Conservation (phyloP, 805 yeast species). For the Pichia eremophila region DNA sequence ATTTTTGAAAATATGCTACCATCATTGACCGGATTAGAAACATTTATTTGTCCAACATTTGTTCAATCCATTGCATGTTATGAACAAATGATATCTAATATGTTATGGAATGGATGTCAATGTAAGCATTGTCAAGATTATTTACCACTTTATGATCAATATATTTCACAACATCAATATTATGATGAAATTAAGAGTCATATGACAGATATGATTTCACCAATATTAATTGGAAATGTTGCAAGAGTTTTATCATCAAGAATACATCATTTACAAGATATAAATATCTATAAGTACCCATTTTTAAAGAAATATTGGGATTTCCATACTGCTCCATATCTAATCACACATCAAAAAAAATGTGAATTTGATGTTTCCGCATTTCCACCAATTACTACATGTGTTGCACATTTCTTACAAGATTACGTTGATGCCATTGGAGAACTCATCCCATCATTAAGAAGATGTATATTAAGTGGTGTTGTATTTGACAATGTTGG, state of each 20-base stretch:
- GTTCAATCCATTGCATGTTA: constrained; percentile 55
- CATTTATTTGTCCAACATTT: constrained; percentile 48
- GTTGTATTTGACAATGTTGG: constrained; percentile 27
- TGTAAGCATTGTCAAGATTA: constrained; percentile 45
- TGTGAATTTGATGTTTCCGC: constrained; percentile 38
- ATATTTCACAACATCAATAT: constrained; percentile 54
- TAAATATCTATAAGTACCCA: constrained; percentile 24
- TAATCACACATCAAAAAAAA: constrained; percentile 28
- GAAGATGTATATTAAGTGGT: constrained; percentile 31
- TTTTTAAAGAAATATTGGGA: constrained; percentile 34
- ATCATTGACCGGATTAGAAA: constrained; percentile 30
- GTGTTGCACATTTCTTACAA: constrained; percentile 38
- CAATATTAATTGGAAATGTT: constrained; percentile 45
- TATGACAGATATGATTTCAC: constrained; percentile 53
- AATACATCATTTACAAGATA: constrained; percentile 6
- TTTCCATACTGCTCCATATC: constrained; percentile 33
- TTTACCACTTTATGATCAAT: constrained; percentile 47
- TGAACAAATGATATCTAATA: constrained; percentile 59
- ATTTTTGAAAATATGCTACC: constrained; percentile 44
- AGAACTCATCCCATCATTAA: constrained; percentile 26
- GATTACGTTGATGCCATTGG: constrained; percentile 31
- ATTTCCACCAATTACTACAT: constrained; percentile 31
- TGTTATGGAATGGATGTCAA: constrained; percentile 72
- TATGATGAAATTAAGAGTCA: constrained; percentile 36
- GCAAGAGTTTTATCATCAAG: constrained; percentile 36